phyloP scores from a whole-genome alignment of 2,329 filamentous ascomycete genomes.

The Coleophoma eucalyptorum region DNA sequence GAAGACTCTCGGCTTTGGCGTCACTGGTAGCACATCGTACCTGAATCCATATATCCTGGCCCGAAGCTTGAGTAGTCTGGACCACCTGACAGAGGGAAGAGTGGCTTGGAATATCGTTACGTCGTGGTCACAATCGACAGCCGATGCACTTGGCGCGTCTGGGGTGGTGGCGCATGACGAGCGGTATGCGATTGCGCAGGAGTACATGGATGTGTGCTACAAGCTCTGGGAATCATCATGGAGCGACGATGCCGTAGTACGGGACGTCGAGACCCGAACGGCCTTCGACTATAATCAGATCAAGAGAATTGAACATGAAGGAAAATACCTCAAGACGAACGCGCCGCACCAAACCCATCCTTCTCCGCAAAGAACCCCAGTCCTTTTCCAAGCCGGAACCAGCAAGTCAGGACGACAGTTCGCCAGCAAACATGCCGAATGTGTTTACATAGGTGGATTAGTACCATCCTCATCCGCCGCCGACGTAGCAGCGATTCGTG shows the following conservation, averaged over 20 bases:
- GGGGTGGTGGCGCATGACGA: conserved; percentile 59
- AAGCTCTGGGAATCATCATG: conserved; percentile 66
- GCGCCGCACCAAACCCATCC: conserved; percentile 58
- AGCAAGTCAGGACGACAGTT: conserved; percentile 62
- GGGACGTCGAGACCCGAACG: neutral
- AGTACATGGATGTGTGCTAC: conserved; percentile 59
- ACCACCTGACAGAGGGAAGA: conserved; percentile 60
- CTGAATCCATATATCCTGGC: conserved; percentile 52
- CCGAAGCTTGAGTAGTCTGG: neutral
- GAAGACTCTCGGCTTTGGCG: conserved; percentile 58
- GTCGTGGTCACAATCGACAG: conserved; percentile 61
- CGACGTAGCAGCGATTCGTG: conserved; percentile 58
- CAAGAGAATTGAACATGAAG: neutral
- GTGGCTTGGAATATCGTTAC: conserved; percentile 49
- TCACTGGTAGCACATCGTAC: conserved; percentile 63
- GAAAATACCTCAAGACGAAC: neutral
- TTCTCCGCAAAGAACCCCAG: conserved; percentile 60
- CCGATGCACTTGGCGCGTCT: conserved; percentile 52
- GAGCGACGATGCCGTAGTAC: conserved; percentile 31
- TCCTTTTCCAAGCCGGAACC: conserved; percentile 66
- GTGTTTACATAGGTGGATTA: conserved; percentile 63
- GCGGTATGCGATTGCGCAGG: conserved; percentile 57
- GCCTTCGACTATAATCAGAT: neutral
- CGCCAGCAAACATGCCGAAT: conserved; percentile 63
- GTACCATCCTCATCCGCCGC: conserved; percentile 55